Conservation (phyloP, 2,329 filamentous ascomycete species). For the Pyrenophora seminiperda region DNA sequence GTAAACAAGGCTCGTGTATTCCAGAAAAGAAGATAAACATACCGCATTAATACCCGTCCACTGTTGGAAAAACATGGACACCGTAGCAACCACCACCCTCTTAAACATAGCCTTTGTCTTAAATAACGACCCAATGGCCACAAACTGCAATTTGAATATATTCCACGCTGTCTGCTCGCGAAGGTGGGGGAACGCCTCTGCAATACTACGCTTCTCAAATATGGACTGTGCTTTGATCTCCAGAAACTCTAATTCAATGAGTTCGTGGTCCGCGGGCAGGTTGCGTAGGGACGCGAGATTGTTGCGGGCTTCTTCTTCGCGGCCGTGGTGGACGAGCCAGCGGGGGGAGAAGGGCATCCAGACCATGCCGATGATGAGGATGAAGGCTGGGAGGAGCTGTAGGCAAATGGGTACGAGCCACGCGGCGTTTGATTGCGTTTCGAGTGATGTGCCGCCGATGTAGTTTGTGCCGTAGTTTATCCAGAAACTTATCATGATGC, state of each 20-base stretch:
- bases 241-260: slow-evolving; percentile 76
- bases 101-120: slow-evolving; percentile 69
- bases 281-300: slow-evolving; percentile 69
- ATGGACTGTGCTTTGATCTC: slow-evolving; percentile 80
- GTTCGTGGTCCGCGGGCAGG: slow-evolving; percentile 66
- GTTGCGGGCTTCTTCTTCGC: slow-evolving; percentile 68
- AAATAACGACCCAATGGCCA: slow-evolving; percentile 69
- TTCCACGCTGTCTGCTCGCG: slow-evolving; percentile 61
- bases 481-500: slow-evolving; percentile 40
- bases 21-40: neutral
- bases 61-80: slow-evolving; percentile 57
- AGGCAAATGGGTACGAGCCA: slow-evolving; percentile 77
- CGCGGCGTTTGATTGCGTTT: slow-evolving; percentile 66
- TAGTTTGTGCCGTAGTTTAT: slow-evolving; percentile 52
- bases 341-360: slow-evolving; percentile 82
- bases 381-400: slow-evolving; percentile 69
- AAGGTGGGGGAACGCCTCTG: slow-evolving; percentile 70
- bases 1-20: too few relatives aligned
- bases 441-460: slow-evolving; percentile 61
- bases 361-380: slow-evolving; percentile 72
- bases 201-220: slow-evolving; percentile 73
- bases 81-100: slow-evolving; percentile 66
- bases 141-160: slow-evolving; percentile 66
- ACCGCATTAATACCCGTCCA: slow-evolving; percentile 59
- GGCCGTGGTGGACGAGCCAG: slow-evolving; percentile 73